phyloP scores from a whole-genome alignment of 306 rosid genomes.

The Rosa chinensis region DNA sequence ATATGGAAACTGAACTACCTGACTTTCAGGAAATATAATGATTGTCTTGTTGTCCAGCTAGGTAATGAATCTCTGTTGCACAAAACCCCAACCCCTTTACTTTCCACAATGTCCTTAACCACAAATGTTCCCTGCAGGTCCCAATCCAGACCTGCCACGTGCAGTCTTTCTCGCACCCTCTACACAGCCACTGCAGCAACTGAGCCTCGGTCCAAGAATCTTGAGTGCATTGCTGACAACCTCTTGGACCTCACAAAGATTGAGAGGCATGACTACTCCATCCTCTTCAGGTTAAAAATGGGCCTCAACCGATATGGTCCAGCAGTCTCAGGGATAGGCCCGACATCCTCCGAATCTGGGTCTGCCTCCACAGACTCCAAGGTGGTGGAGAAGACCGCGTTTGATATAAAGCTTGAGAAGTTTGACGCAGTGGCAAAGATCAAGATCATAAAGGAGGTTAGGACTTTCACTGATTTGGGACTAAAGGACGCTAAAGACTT shows the following conservation, averaged over 20 bases:
- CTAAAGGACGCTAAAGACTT: conserved; percentile 51
- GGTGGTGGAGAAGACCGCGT: conserved; percentile 43
- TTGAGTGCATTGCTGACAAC: conserved; percentile 43
- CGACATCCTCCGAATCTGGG: conserved; percentile 28
- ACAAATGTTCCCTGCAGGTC: conserved; percentile 32
- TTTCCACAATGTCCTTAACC: conserved; percentile 11
- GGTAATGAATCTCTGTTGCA: background rate
- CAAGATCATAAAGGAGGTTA: conserved; percentile 53
- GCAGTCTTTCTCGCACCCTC: conserved; percentile 25
- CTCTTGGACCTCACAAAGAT: conserved; percentile 42
- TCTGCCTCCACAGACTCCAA: conserved; percentile 27
- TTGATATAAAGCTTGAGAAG: conserved; percentile 49
- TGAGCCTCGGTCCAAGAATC: conserved; percentile 32
- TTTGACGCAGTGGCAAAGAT: conserved; percentile 47
- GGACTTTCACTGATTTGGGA: conserved; percentile 43
- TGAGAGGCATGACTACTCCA: conserved; percentile 43
- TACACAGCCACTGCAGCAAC: conserved; percentile 24
- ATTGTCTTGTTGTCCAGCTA: background rate
- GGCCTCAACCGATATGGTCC: conserved; percentile 49
- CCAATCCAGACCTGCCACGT: conserved; percentile 19
- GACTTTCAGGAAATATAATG: background rate
- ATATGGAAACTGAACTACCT: background rate
- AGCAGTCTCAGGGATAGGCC: conserved; percentile 29
- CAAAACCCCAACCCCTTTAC: background rate
- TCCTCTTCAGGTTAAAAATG: conserved; percentile 48